Evolutionary conservation across 1,284 basidiomycete species (phyloP).

Genomic region (Apiotrichum porosum): DNA sequence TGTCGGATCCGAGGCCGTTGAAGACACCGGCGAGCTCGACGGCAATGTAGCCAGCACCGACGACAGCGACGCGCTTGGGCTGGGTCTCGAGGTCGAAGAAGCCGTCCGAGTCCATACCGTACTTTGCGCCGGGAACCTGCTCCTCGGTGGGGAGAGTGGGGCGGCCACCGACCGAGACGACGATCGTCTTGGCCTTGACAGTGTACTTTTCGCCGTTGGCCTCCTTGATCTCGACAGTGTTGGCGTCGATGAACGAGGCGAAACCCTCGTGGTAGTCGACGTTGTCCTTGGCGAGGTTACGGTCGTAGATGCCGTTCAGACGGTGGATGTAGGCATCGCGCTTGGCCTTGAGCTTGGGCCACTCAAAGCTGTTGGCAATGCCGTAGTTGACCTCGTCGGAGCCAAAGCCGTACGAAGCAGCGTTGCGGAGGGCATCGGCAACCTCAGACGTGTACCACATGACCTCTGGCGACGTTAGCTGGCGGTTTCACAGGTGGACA

Average conservation of each 20-base stretch:
- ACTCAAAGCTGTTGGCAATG: slow-evolving; percentile 67
- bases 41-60: slow-evolving; percentile 96
- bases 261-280: slow-evolving; percentile 84
- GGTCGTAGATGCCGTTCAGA: slow-evolving; percentile 88
- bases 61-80: slow-evolving; percentile 86
- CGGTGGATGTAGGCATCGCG: slow-evolving; percentile 91
- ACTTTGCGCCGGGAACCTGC: slow-evolving; percentile 77
- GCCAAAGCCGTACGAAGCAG: slow-evolving; percentile 71
- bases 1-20: slow-evolving; percentile 80
- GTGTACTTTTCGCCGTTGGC: slow-evolving; percentile 61
- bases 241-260: slow-evolving; percentile 65
- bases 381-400: slow-evolving; percentile 51
- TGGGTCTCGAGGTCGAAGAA: slow-evolving; percentile 91
- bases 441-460: slow-evolving; percentile 99
- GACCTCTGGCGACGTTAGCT: slow-evolving; percentile 56
- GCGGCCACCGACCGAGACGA: slow-evolving; percentile 79
- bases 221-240: slow-evolving; percentile 62
- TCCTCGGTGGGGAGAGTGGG: slow-evolving; percentile 77
- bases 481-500: no score
- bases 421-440: slow-evolving; percentile 71
- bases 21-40: slow-evolving; percentile 90
- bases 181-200: slow-evolving; percentile 68
- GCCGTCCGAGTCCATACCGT: slow-evolving; percentile 90
- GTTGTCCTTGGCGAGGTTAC: slow-evolving; percentile 78
- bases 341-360: slow-evolving; percentile 85